Conservation (phyloP, 1,284 basidiomycete species). For the Ustilago crameri region DNA sequence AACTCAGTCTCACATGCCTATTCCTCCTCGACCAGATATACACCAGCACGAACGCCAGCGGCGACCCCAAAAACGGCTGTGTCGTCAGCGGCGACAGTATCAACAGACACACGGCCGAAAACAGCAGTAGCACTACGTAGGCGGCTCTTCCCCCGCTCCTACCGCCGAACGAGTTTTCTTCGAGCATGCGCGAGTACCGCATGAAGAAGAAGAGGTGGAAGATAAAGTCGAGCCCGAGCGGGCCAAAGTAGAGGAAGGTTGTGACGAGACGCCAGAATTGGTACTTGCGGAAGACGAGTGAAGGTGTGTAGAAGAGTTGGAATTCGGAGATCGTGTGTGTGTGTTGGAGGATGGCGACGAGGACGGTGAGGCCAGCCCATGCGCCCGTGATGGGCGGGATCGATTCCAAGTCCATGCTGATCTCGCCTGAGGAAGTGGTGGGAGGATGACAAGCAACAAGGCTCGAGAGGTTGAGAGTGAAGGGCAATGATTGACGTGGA, state of each 20-base stretch:
- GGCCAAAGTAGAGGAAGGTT: slow-evolving; percentile 95
- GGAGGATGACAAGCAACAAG: not conserved
- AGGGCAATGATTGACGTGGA: slow-evolving; percentile 1
- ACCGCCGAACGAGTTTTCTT: slow-evolving; percentile 93
- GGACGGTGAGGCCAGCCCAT: slow-evolving; percentile 55
- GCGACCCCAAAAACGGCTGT: slow-evolving; percentile 50
- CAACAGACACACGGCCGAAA: slow-evolving; percentile 78
- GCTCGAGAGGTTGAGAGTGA: too few relatives aligned
- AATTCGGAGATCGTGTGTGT: slow-evolving; percentile 54
- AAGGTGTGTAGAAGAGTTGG: slow-evolving; percentile 62
- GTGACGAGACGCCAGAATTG: slow-evolving; percentile 89
- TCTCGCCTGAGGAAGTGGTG: not conserved
- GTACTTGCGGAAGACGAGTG: slow-evolving; percentile 52
- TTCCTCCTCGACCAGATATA: slow-evolving; percentile 97
- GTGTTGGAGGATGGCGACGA: slow-evolving; percentile 54
- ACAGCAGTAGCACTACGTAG: slow-evolving; percentile 87
- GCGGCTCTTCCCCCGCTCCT: slow-evolving; percentile 79
- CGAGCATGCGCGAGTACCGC: slow-evolving; percentile 93
- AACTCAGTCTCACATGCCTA: slow-evolving; percentile 89
- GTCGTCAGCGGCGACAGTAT: slow-evolving; percentile 68
- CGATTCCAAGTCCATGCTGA: slow-evolving; percentile 60
- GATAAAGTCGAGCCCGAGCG: slow-evolving; percentile 84
- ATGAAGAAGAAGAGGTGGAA: slow-evolving; percentile 99
- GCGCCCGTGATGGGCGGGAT: slow-evolving; percentile 62
- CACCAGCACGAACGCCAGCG: slow-evolving; percentile 76